Percentiles rank a stretch among this genome's conserved stretches.
Conservation (phyloP, 257 asterid genomes). For the Solanum rostratum region DNA sequence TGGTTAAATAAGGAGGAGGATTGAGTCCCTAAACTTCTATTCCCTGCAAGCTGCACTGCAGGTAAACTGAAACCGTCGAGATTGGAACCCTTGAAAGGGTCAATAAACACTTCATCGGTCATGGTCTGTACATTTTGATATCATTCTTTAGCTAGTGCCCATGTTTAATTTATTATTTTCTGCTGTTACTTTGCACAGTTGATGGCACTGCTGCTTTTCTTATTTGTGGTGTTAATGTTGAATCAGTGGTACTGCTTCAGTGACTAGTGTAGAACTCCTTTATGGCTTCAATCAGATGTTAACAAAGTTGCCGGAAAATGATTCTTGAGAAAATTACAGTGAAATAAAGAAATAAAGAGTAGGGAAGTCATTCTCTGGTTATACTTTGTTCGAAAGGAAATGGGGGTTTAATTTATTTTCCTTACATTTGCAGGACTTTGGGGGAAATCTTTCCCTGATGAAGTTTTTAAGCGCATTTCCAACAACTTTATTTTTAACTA, state of each 20-base stretch:
- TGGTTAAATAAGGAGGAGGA: neutral
- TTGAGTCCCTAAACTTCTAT: neutral
- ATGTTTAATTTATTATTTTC: neutral
- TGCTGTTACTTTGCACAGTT: neutral
- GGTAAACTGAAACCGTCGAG: neutral
- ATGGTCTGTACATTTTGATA: neutral
- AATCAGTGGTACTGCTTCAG: neutral
- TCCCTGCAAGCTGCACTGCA: neutral
- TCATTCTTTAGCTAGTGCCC: neutral
- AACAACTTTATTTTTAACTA: neutral
- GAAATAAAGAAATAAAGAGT: neutral
- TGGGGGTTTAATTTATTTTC: neutral
- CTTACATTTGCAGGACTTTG: neutral
- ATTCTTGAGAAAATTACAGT: neutral
- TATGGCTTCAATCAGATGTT: neutral
- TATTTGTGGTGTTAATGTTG: neutral
- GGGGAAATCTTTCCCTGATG: neutral
- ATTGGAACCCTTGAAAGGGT: neutral
- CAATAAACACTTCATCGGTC: neutral
- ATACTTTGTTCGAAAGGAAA: neutral
- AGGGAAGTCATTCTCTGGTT: neutral
- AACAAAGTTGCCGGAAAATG: neutral
- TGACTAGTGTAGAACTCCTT: neutral
- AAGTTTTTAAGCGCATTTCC: neutral
- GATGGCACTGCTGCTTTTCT: neutral